Evolutionary conservation across 2,329 filamentous ascomycete genomes (phyloP), one percentile per base, ranked within the genome.

Genomic region (Sporothrix phasma): DNA sequence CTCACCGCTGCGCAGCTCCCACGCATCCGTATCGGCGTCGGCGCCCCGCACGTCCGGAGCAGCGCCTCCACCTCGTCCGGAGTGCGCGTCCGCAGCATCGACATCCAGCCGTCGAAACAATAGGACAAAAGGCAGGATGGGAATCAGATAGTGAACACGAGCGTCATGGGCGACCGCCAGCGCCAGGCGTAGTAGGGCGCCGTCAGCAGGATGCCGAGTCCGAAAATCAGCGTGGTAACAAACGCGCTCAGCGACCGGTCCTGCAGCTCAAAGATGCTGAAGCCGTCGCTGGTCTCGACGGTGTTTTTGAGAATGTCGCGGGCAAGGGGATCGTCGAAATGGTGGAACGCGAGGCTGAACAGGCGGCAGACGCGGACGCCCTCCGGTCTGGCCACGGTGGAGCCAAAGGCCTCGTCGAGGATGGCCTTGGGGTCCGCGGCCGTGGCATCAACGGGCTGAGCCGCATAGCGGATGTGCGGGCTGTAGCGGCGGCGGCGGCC

Each of bases 321-420:
- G 0, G 86, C 88, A 19, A 85, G 74, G 3, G 75, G 74, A 70
- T 91, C 86, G 66, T 85, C 81, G 69, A 92, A 92, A 75, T 92
- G 88, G 73, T 92, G 89, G 70, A 92, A 92, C 1, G 87, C 83
- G 2, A 90, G 78, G 71, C 87, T 89, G 73, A 89, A 92, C 59
- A 91, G 75, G 4, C 88, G 79, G 71, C 90, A 88, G 24, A 89
- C 39, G 56, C 64, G 45, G 39, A 29, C 47, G 31, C 3, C 5
- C 3, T 24, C 39, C 8, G 19, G 11, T 26, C 5, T 15, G 2
- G 24, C 17, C 3, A 17, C 19, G 6, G 49, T 31, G 13, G 53
- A 31, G 3, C 64, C 60, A 11, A 64, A 63, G 34, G 66, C 65
- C 41, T 69, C 69, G 24, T 63, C 37, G 1, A 64, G 69, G 54